Evolutionary conservation across 352 stramenopile genomes (phyloP).

Genomic region (Thraustotheca clavata): DNA sequence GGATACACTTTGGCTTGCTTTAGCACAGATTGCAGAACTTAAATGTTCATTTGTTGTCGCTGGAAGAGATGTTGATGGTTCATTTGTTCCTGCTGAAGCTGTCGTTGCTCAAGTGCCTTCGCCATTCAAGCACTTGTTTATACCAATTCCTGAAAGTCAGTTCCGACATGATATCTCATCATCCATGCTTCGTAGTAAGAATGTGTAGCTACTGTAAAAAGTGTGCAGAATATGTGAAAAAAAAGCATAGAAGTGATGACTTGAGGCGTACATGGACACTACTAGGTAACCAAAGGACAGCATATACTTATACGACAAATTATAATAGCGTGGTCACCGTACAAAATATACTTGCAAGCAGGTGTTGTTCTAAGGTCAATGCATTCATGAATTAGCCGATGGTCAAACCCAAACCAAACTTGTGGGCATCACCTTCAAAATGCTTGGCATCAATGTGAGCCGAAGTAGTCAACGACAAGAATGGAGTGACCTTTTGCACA

Average conservation of each 20-base stretch:
- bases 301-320: slow-evolving; percentile 9
- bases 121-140: slow-evolving; percentile 53
- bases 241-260: too few relatives aligned
- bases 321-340: slow-evolving; percentile 12
- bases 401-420: slow-evolving; percentile 76
- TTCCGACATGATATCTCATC: slow-evolving; percentile 88
- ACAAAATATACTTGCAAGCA: slow-evolving; percentile 9
- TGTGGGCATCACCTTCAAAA: slow-evolving; percentile 85
- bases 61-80: slow-evolving; percentile 42
- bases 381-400: slow-evolving; percentile 66
- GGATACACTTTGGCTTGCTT: slow-evolving; percentile 60
- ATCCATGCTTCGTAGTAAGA: slow-evolving; percentile 47
- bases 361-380: not conserved
- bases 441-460: slow-evolving; percentile 87
- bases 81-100: slow-evolving; percentile 50
- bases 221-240: too few relatives aligned
- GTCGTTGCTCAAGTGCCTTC: slow-evolving; percentile 39
- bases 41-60: slow-evolving; percentile 83
- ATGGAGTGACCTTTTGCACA: slow-evolving; percentile 80
- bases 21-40: slow-evolving; percentile 52
- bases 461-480: slow-evolving; percentile 73
- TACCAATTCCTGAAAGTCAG: slow-evolving; percentile 49
- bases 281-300: too few relatives aligned
- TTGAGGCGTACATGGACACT: too few relatives aligned
- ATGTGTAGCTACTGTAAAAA: not conserved